Base-by-base conservation (phyloP, 116 monocot genomes). In the Zostera marina region DNA sequence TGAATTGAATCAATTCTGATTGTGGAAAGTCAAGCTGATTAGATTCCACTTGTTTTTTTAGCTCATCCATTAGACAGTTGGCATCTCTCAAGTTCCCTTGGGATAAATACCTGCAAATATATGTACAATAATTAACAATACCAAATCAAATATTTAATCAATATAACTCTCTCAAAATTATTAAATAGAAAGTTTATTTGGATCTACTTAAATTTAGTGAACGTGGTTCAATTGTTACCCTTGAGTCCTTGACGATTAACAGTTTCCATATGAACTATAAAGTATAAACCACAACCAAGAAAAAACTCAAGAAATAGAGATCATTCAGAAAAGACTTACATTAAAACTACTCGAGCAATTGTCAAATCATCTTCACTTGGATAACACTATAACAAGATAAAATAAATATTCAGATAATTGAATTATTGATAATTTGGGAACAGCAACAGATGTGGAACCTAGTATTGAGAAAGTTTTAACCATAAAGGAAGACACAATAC, bases 351-450 rank as follows among this genome's bases (percentile, higher is more conserved):
- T 56, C 96, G 90, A 66, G 90, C 80, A 72, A 90, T 90, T 70
- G 90, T 83, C 56, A 80, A 66, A 76, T 98, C 96, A 73, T 90
- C 96, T 71, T 98, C 96, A 14, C 83, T 90, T 63, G 96, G 85
- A 65, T 98, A 98, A 56, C 96, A 98, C 96, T 98, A 53, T 25
- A 65, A 55, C 10, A 40, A 25, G 1, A 26, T 43, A 56, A 20
- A 58, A 58, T 24, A 55, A 32, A 32, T 32, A 32, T 32, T 32
- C 32, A 32, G 32, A 32, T 32, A 5, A 23, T 55, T 24, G 15
- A 32, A 58, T n/a, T 14, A 25, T 54, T 24, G 11, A 24, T 11
- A 54, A 56, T 16, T 41, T 39, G 38, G 39, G 16, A 41, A 15
- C 13, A 15, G 32, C 26, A 53, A 23, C 21, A 15, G 38, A 7